Evolutionary conservation across 108 stramenopile genomes (phyloP), one percentile per base, ranked within the genome.

Genomic region (Mayamaea pseudoterrestris): DNA sequence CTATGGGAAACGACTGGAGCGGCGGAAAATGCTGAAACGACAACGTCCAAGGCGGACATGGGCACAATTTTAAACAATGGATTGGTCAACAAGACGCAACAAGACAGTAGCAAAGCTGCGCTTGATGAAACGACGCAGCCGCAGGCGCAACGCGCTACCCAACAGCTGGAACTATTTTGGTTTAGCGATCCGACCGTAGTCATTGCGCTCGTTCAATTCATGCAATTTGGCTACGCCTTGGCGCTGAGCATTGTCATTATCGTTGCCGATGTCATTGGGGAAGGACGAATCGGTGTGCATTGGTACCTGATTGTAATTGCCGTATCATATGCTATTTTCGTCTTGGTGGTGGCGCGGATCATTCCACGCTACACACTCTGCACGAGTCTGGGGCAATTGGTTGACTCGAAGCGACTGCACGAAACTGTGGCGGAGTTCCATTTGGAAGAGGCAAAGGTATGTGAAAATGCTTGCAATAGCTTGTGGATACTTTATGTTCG

Each of bases 141-240:
- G 13, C 41, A 30, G 11, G 16, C 26, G 0, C 23, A 41, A 1
- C 40, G 42, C 16, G 45, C 26, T n/a, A 47, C 34, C 22, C 50
- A 65, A 45, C 90, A 93, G 50, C 36, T 59, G 5, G 42, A 62
- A 30, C 59, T 88, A 0, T 93, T 93, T 48, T 93, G 83, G 83
- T 66, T 66, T 50, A 39, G 66, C n/a, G 66, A 67, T 45, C 90
- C 90, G 11, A 41, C 61, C 2, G 41, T 73, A 6, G 77, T 93
- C 12, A 78, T 83, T 54, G 52, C 64, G 2, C 25, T 68, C 14
- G 71, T 78, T 32, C 90, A 93, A 44, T 83, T 74, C 47, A 76
- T 80, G 78, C 79, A 85, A 35, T 87, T 93, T 62, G 86, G 80
- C 20, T 93, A 77, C 50, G 82, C 90, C n/a, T 49, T 87, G n/a